Conservation (phyloP, 2,329 filamentous ascomycete species). For the Graphilbum fragrans region DNA sequence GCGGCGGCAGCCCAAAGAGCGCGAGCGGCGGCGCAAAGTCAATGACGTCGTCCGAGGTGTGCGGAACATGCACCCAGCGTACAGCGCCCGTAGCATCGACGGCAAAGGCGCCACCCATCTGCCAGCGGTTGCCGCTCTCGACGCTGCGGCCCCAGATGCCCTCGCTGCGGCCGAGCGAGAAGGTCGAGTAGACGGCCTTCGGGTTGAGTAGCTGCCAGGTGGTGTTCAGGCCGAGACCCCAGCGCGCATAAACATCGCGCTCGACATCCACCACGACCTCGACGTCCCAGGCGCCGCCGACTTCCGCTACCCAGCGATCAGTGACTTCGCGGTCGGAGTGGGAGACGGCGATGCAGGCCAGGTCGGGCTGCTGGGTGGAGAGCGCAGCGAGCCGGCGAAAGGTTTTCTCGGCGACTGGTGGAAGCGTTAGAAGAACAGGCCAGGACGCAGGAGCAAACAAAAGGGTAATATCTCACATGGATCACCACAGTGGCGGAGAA, state of each 20-base stretch:
- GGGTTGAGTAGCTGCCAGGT: constrained; percentile 53
- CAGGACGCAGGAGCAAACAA: background rate
- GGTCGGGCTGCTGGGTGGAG: constrained; percentile 33
- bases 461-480: constrained; percentile 40
- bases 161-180: constrained; percentile 46
- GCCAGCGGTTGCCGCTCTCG: constrained; percentile 57
- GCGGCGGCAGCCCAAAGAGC: constrained; percentile 5
- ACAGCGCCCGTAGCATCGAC: constrained; percentile 40
- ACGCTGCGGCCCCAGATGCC: constrained; percentile 54
- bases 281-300: constrained; percentile 44
- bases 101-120: constrained; percentile 54
- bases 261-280: constrained; percentile 45
- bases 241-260: constrained; percentile 48
- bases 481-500: constrained; percentile 63
- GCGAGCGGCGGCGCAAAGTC: constrained; percentile 28
- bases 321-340: constrained; percentile 43
- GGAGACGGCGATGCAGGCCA: constrained; percentile 50
- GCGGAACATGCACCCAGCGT: constrained; percentile 35
- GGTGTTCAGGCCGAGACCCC: constrained; percentile 50
- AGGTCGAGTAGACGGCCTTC: constrained; percentile 41
- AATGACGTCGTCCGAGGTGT: constrained; percentile 38
- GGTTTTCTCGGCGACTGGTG: constrained; percentile 54
- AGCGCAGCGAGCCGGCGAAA: constrained; percentile 42
- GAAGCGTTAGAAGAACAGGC: background rate
- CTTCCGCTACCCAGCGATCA: constrained; percentile 42